Percentiles rank a stretch among this genome's conserved stretches.
phyloP scores from a whole-genome alignment of 371 early-diverging fungal species.

The Syncephalis plumigaleata region DNA sequence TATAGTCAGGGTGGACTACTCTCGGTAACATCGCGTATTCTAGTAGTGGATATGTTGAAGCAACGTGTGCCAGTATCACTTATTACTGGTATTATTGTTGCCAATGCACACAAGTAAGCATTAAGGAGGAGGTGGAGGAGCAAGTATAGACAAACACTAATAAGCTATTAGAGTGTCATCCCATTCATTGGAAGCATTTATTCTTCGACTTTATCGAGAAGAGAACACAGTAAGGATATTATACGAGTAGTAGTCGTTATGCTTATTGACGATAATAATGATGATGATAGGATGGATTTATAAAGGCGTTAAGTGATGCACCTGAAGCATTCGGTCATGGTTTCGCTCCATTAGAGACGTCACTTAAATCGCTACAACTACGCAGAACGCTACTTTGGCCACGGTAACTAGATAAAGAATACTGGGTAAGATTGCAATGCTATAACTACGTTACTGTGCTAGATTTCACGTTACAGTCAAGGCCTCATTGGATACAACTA shows the following conservation, averaged over 20 bases:
- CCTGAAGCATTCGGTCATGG: constrained; percentile 57
- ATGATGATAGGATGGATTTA: constrained; percentile 47
- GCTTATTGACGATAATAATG: background rate
- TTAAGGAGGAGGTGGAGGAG: no score
- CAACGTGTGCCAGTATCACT: constrained; percentile 53
- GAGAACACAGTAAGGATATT: constrained; percentile 35
- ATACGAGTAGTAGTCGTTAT: background rate
- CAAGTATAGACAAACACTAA: background rate
- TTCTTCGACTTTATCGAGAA: constrained; percentile 61
- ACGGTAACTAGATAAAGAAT: constrained; percentile 15
- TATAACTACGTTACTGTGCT: background rate
- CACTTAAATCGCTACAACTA: constrained; percentile 58
- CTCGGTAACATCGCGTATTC: constrained; percentile 71
- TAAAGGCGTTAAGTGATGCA: constrained; percentile 86
- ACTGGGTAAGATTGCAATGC: background rate
- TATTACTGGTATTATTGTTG: constrained; percentile 74
- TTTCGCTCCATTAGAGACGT: constrained; percentile 74
- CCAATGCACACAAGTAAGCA: constrained; percentile 63
- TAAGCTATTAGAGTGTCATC: constrained; percentile 35
- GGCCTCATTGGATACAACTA: constrained; percentile 29
- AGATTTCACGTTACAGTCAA: constrained; percentile 59
- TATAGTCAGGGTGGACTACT: constrained; percentile 83
- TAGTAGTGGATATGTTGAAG: constrained; percentile 89
- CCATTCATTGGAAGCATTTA: constrained; percentile 74
- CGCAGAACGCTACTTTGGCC: constrained; percentile 84